Percentiles rank a stretch among this genome's conserved stretches.
phyloP scores from a whole-genome alignment of 148 eudicot species.

The Mesembryanthemum crystallinum region DNA sequence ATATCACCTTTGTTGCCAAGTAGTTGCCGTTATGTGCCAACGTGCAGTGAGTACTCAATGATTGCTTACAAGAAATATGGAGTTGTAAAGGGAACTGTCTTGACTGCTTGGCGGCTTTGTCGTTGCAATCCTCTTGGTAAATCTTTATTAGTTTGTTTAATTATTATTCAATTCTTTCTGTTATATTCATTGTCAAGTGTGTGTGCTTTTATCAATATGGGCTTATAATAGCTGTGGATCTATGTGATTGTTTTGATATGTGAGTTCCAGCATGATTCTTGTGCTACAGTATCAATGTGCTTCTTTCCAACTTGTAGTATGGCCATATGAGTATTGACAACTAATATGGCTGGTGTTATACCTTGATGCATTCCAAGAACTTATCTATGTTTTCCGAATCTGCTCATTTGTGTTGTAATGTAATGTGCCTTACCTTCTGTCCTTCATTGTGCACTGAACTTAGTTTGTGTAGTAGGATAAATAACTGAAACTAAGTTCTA shows the following conservation, averaged over 20 bases:
- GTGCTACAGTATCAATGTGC: too few relatives aligned
- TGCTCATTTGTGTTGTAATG: neutral
- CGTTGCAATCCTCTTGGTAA: conserved; percentile 94
- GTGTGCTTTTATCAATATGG: neutral
- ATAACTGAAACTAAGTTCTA: neutral
- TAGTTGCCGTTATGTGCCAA: conserved; percentile 93
- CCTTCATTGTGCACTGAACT: neutral
- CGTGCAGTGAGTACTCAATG: conserved; percentile 94
- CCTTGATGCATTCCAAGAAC: neutral
- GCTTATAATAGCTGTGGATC: neutral
- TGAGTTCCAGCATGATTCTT: too few relatives aligned
- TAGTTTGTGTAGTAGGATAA: neutral
- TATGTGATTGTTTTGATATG: neutral
- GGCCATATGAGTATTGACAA: neutral
- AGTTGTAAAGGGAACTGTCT: conserved; percentile 61
- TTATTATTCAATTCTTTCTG: too few relatives aligned
- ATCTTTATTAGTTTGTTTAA: neutral
- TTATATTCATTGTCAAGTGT: neutral
- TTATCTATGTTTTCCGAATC: neutral
- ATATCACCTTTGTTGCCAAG: conserved; percentile 83
- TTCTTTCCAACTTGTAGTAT: too few relatives aligned
- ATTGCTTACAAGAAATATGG: conserved; percentile 97
- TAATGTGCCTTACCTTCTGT: neutral
- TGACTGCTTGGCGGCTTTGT: conserved; percentile 87
- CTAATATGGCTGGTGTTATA: neutral